Conservation (phyloP, 2,329 filamentous ascomycete genomes). For the Trichocomaceae sp. region DNA sequence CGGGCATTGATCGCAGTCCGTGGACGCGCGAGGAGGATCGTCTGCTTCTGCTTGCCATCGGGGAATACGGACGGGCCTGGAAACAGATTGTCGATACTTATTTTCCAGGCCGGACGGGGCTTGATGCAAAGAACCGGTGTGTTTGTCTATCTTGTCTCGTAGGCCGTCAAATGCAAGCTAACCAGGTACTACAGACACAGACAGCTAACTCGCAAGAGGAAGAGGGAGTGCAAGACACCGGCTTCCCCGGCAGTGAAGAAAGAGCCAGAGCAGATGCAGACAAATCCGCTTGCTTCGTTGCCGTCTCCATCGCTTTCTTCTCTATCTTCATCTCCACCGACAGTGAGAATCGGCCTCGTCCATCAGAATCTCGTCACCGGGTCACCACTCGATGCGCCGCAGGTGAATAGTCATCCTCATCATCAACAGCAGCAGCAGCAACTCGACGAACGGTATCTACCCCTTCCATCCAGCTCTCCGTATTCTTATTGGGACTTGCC, state of each 20-base stretch:
- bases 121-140: conserved; percentile 14
- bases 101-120: conserved; percentile 13
- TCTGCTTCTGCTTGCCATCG: conserved; percentile 9
- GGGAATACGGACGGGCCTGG: conserved; percentile 11
- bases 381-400: not conserved
- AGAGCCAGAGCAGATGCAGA: not conserved
- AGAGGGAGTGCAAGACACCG: conserved; percentile 5
- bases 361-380: not conserved
- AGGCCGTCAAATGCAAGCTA: not conserved
- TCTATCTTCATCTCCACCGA: not conserved
- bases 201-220: conserved; percentile 12
- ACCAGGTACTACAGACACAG: conserved; percentile 1
- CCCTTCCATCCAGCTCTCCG: not conserved
- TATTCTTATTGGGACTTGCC: conserved; percentile 8
- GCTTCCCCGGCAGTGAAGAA: not conserved
- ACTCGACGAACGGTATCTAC: conserved; percentile 1
- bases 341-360: not conserved
- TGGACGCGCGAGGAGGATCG: conserved; percentile 14
- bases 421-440: not conserved
- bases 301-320: not conserved
- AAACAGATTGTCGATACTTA: conserved; percentile 14
- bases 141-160: not conserved
- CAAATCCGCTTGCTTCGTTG: not conserved
- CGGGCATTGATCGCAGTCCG: conserved; percentile 12
- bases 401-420: not conserved